A percentile compares a stretch with the other conserved stretches of the same genome.
Evolutionary conservation across 306 rosid species (phyloP).

Genomic region (Dryas octopetala): DNA sequence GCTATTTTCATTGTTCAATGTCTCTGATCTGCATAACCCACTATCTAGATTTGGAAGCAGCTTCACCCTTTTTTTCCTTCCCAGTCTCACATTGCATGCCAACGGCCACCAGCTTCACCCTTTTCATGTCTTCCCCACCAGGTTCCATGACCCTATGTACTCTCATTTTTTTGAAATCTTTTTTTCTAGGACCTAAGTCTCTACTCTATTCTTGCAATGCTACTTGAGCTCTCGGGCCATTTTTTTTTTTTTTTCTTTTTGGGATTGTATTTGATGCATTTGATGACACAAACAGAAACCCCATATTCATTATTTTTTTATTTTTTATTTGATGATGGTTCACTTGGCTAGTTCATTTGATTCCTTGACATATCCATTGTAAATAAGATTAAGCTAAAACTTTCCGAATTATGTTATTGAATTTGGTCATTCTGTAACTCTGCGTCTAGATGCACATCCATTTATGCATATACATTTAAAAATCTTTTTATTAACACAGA

Average conservation of each 20-base stretch:
- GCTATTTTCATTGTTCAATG: constrained; percentile 9
- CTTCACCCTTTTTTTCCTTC: constrained; percentile 26
- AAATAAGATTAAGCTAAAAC: background rate
- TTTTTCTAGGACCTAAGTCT: too few relatives aligned
- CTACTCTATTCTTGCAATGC: too few relatives aligned
- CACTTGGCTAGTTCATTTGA: background rate
- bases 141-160: constrained; percentile 15
- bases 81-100: constrained; percentile 17
- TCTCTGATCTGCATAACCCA: constrained; percentile 27
- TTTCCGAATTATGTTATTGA: background rate
- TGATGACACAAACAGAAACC: background rate
- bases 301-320: background rate
- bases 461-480: background rate
- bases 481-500: background rate
- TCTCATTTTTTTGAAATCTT: background rate
- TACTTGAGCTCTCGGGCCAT: too few relatives aligned
- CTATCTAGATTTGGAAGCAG: constrained; percentile 22
- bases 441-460: background rate
- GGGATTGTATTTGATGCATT: background rate
- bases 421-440: too few relatives aligned
- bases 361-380: background rate
- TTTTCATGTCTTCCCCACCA: constrained; percentile 11
- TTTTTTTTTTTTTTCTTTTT: background rate
- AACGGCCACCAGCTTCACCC: constrained; percentile 17
- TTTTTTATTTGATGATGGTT: background rate